phyloP scores from a whole-genome alignment of 306 rosid genomes.

The Bauhinia variegata region DNA sequence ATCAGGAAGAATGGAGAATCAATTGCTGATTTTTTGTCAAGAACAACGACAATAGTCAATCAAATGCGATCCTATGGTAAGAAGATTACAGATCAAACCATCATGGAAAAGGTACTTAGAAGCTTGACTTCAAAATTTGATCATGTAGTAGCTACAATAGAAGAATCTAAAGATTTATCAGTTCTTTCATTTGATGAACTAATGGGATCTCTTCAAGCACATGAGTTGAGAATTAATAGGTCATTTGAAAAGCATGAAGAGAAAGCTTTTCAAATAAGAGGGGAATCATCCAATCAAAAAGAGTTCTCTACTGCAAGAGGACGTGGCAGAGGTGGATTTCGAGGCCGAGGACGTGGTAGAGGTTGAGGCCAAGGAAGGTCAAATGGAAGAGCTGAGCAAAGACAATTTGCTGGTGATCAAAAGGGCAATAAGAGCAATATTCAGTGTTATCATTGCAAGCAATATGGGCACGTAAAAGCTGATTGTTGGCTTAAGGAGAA shows the following conservation, averaged over 20 bases:
- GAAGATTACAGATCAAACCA: not conserved
- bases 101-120: slow-evolving; percentile 1
- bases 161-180: slow-evolving; percentile 1
- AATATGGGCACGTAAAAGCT: no score
- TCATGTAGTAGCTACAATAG: slow-evolving; percentile 1
- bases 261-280: slow-evolving; percentile 1
- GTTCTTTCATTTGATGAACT: no score
- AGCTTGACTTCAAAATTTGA: not conserved
- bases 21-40: not conserved
- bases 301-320: not conserved
- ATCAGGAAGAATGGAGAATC: not conserved
- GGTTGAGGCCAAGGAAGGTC: no score
- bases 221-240: not conserved
- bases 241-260: slow-evolving; percentile 3
- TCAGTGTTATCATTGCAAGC: no score
- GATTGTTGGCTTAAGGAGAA: not conserved
- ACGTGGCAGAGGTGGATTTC: no score
- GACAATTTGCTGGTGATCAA: no score
- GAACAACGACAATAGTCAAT: not conserved
- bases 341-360: no score
- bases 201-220: not conserved
- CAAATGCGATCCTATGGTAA: not conserved
- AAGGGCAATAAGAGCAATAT: no score
- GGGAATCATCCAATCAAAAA: not conserved
- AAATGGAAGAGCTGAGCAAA: no score